Evolutionary conservation across 257 asterid species (phyloP).

Genomic region (Nicotiana benthamiana): DNA sequence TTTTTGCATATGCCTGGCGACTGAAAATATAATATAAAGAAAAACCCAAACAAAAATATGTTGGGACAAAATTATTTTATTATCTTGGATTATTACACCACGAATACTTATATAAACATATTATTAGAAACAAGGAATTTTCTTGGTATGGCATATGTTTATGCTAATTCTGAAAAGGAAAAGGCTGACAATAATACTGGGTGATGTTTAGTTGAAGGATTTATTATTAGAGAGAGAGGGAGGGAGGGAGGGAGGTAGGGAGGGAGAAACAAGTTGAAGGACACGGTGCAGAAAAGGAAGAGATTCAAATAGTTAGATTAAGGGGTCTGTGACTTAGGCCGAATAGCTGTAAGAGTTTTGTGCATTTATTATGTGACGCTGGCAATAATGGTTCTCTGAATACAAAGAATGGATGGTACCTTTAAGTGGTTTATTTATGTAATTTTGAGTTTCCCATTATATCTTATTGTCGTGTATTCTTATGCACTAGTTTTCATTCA

Average conservation of each 20-base stretch:
- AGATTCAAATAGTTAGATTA: not conserved
- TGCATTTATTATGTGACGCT: not conserved
- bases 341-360: not conserved
- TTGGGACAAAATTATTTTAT: not conserved
- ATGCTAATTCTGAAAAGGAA: not conserved
- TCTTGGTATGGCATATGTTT: not conserved
- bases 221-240: not conserved
- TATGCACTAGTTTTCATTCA: not conserved
- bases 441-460: not conserved
- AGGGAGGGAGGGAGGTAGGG: not conserved
- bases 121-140: not conserved
- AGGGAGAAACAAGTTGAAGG: not conserved
- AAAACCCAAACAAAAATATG: not conserved
- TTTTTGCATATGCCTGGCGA: not conserved
- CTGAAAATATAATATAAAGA: not conserved
- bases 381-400: not conserved
- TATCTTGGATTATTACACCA: not conserved
- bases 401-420: not conserved
- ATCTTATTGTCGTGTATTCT: not conserved
- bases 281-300: not conserved
- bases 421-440: not conserved
- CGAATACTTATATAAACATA: not conserved
- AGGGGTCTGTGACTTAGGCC: not conserved
- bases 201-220: not conserved
- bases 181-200: not conserved